These are phyloP conservation scores for Ilyonectria sp. DNA, from an alignment of 2,329 filamentous ascomycete species.

Conservation along the genomic window DNA sequence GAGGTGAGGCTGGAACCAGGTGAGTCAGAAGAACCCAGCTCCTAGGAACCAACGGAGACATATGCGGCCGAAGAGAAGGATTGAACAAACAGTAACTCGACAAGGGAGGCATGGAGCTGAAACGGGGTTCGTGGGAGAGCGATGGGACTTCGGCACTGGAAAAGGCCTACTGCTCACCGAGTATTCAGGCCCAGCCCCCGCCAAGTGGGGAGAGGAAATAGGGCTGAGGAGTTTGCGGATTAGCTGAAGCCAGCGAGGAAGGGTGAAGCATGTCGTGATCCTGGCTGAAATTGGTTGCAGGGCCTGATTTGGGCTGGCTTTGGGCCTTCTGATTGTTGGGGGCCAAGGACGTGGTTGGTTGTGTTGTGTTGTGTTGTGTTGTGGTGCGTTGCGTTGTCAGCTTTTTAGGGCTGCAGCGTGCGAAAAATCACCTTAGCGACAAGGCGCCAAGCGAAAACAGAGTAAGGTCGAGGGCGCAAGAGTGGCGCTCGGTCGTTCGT, in stretches of 20 bases:
- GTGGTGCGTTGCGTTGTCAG: constrained; percentile 1
- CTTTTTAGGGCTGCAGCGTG: background rate
- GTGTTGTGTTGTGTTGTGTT: background rate
- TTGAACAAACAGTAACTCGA: too few species aligned
- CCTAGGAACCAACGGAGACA: background rate
- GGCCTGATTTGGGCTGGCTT: background rate
- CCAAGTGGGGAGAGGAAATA: constrained; percentile 8
- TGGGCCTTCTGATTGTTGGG: background rate
- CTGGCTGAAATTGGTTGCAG: background rate
- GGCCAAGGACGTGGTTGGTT: constrained; percentile 1
- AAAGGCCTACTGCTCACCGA: background rate
- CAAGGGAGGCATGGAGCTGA: background rate
- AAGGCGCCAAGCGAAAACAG: background rate
- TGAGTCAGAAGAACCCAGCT: background rate
- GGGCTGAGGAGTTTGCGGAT: constrained; percentile 16
- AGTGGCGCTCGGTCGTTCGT: background rate
- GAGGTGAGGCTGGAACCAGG: background rate
- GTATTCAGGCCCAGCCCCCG: background rate
- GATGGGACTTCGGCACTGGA: background rate
- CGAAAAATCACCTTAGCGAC: background rate
- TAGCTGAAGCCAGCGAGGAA: constrained; percentile 5
- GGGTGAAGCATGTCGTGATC: constrained; percentile 10
- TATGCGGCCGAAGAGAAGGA: background rate
- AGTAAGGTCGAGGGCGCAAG: background rate
- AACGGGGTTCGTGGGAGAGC: background rate